phyloP scores from a whole-genome alignment of 305 asterid species.

The Solanum aculeatissimum region DNA sequence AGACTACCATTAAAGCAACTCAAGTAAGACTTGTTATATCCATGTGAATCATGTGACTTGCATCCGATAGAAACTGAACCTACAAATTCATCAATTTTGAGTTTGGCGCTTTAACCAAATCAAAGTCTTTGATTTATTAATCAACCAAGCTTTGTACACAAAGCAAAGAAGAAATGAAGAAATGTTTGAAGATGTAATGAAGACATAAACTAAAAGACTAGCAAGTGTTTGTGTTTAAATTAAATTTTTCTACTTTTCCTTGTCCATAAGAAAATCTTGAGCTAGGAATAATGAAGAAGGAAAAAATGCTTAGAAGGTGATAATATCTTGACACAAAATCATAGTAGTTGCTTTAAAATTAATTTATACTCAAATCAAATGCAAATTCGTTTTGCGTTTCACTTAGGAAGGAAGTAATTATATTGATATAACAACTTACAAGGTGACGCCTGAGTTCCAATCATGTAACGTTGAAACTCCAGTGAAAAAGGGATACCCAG shows the following conservation, averaged over 20 bases:
- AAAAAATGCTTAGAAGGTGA: not conserved
- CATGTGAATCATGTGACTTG: not conserved
- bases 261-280: not conserved
- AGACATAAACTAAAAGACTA: not conserved
- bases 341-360: not conserved
- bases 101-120: not conserved
- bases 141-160: not conserved
- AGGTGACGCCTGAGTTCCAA: constrained; percentile 8
- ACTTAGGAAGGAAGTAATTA: not conserved
- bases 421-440: constrained; percentile 5
- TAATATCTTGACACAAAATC: not conserved
- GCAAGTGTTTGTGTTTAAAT: not conserved
- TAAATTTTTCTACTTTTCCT: not conserved
- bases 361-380: not conserved
- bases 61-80: not conserved
- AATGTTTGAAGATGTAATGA: not conserved
- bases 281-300: not conserved
- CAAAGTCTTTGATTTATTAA: not conserved
- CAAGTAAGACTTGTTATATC: not conserved
- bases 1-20: not conserved
- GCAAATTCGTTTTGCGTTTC: not conserved
- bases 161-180: not conserved
- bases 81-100: not conserved
- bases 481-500: constrained; percentile 1
- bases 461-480: not conserved